Conservation (phyloP, 2,329 filamentous ascomycete species). For the Xylaria sp. region DNA sequence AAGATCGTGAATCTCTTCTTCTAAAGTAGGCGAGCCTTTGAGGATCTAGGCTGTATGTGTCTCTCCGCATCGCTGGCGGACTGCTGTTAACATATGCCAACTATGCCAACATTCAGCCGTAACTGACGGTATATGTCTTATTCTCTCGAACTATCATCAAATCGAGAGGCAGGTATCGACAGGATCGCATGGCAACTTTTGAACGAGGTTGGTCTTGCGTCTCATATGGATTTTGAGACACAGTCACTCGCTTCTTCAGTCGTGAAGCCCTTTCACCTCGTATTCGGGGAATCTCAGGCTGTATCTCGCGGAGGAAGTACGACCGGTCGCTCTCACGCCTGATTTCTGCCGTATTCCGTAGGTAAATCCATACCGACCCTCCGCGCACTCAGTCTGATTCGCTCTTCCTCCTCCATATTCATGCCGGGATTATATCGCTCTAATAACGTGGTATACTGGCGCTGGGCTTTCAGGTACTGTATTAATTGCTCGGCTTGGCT, state of each 20-base stretch:
- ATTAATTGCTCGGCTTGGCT: conserved; percentile 76
- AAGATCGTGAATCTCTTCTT: no score
- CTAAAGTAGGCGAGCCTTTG: no score
- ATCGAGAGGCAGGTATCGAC: neutral
- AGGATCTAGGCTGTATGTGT: no score
- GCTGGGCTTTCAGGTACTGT: conserved; percentile 83
- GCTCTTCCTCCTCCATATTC: conserved; percentile 84
- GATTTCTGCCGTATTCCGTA: conserved; percentile 54
- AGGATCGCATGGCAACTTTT: neutral
- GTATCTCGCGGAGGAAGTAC: no score
- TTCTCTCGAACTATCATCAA: neutral
- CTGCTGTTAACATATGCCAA: no score
- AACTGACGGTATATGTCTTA: neutral
- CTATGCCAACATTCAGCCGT: neutral
- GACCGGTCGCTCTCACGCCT: conserved; percentile 9
- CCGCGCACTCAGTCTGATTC: conserved; percentile 80
- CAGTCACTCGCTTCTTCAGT: no score
- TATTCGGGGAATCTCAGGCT: no score
- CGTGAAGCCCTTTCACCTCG: no score
- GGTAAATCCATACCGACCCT: conserved; percentile 92
- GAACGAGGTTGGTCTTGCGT: no score
- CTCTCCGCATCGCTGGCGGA: no score
- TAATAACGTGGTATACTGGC: conserved; percentile 78
- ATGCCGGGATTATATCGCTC: conserved; percentile 95
- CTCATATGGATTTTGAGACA: no score